Evolutionary conservation across 2,329 filamentous ascomycete genomes (phyloP), one percentile per base, ranked within the genome.

Genomic region (Pseudogymnoascus destructans): DNA sequence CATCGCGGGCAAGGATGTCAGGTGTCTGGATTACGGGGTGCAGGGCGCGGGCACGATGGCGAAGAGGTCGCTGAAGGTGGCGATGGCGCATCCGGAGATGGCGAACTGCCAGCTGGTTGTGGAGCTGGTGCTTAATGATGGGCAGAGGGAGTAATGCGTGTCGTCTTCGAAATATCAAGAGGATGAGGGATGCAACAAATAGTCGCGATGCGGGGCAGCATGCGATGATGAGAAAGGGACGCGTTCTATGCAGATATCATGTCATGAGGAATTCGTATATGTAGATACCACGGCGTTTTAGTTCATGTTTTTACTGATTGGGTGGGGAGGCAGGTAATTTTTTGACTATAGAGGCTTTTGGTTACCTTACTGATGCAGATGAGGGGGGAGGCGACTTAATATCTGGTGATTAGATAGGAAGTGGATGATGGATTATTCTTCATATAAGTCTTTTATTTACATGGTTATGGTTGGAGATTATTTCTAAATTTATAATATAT

Each of bases 101-200:
- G 81, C 89, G 60, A 84, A 87, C 57, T 85, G 84, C 67, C 91
- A 96, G 75, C 84, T 98, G 63, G 84, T 98, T 62, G 76, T 97
- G 62, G 93, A 98, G 74, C 79, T 98, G 79, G 74, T 95, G 63
- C 79, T 97, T 65, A 97, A 97, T 70, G 88, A 95, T 67, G 91
- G 89, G 5, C 86, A 92, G 64, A 64, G 61, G 40, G 68, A 70
- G 57, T 70, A 62, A 67, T 40, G 17, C 11, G 8, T 25, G 15
- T 15, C 17, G n/a, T 23, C 15, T 36, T 27, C 32, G 55, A 57
- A 25, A 38, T 57, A 17, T 52, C 15, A 17, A 52, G 8, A 52
- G 25, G 23, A 19, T 8, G n/a, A 15, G 6, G 15, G 19, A 30
- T 52, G 46, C 46, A 30, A 30, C 46, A 30, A 52, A 52, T 52